Percentiles rank a stretch among this genome's conserved stretches.
Evolutionary conservation across 2,329 filamentous ascomycete species (phyloP).

Genomic region (Colletotrichum liriopes): DNA sequence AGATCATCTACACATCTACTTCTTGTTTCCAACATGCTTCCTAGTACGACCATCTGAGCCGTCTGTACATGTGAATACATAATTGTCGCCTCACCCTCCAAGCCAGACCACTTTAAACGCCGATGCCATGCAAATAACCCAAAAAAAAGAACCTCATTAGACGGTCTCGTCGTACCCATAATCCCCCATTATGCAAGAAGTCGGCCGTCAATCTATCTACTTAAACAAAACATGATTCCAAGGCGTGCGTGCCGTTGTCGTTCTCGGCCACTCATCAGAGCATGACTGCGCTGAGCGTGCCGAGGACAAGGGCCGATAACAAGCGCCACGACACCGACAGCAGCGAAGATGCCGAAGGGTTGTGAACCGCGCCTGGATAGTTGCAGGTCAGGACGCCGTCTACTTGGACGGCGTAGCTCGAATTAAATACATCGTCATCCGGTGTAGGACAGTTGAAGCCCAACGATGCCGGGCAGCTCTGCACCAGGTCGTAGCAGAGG

Average conservation of each 20-base stretch:
- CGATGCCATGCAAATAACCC: slow-evolving; percentile 39
- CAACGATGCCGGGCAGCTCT: slow-evolving; percentile 85
- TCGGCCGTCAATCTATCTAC: slow-evolving; percentile 33
- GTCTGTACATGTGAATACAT: not conserved
- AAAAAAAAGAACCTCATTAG: slow-evolving; percentile 3
- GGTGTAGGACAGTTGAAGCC: slow-evolving; percentile 80
- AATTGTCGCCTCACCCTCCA: not conserved
- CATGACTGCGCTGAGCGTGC: slow-evolving; percentile 21
- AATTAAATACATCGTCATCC: slow-evolving; percentile 56
- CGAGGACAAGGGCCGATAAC: slow-evolving; percentile 32
- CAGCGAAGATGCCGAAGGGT: slow-evolving; percentile 54
- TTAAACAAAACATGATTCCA: slow-evolving; percentile 4
- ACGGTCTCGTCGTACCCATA: slow-evolving; percentile 12
- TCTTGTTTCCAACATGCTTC: not conserved
- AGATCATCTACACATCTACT: slow-evolving; percentile 1
- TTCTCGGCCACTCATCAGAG: slow-evolving; percentile 5
- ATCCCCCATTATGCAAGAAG: slow-evolving; percentile 2
- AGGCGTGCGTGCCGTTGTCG: too few relatives aligned
- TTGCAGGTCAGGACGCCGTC: slow-evolving; percentile 66
- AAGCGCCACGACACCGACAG: slow-evolving; percentile 46
- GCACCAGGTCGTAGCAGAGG: slow-evolving; percentile 88
- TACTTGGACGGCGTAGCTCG: slow-evolving; percentile 60
- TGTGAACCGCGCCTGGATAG: slow-evolving; percentile 73
- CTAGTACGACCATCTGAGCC: not conserved
- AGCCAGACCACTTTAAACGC: slow-evolving; percentile 23